Conservation (phyloP, 1,284 basidiomycete species). For the Ustilago xerochloae region DNA sequence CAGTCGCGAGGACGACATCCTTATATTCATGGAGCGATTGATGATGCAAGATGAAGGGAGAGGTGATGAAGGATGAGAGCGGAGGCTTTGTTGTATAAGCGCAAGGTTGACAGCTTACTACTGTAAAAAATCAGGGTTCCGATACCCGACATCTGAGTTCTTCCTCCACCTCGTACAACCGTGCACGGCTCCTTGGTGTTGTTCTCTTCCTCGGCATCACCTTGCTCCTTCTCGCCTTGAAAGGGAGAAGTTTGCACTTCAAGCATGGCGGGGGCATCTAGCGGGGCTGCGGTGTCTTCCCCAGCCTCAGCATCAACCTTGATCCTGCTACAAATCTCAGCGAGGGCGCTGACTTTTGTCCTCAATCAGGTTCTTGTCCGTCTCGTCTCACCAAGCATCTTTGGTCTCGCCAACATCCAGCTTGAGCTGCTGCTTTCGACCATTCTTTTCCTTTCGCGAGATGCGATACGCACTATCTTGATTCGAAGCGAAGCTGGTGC, state of each 20-base stretch:
- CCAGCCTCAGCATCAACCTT: constrained; percentile 77
- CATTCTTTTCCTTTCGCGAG: constrained; percentile 88
- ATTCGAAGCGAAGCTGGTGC: constrained; percentile 23
- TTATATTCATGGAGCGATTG: not conserved
- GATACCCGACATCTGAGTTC: no score
- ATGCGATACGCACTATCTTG: constrained; percentile 75
- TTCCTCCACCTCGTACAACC: no score
- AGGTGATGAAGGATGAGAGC: not conserved
- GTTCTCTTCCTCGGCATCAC: not conserved
- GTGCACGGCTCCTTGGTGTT: no score
- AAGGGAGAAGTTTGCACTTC: constrained; percentile 1
- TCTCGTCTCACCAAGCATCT: constrained; percentile 84
- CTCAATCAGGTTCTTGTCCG: constrained; percentile 89
- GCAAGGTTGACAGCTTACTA: no score
- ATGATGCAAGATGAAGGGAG: not conserved
- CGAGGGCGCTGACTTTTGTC: constrained; percentile 84
- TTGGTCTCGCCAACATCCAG: constrained; percentile 85
- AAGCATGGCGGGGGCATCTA: not conserved
- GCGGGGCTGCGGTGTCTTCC: not conserved
- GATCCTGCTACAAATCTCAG: constrained; percentile 84
- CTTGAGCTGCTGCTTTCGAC: constrained; percentile 87
- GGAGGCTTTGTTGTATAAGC: no score
- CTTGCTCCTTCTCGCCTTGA: not conserved
- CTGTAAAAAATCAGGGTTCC: no score
- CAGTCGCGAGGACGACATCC: not conserved